Base-by-base conservation (phyloP, 768 basidiomycete genomes). In the Leccinum olivaceopallidum region DNA sequence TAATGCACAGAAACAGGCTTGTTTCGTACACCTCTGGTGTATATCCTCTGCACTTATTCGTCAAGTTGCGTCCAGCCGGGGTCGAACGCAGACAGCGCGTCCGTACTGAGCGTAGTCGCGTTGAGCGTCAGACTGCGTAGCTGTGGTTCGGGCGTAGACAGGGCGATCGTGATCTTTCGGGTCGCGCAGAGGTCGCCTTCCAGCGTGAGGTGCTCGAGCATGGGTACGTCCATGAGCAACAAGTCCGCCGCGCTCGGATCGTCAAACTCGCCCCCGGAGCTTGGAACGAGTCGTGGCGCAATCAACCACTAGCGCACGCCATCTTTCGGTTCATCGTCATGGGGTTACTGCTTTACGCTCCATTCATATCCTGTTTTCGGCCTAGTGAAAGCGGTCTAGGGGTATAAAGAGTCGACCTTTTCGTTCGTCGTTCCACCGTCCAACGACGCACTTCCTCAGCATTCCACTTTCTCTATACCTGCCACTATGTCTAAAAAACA, bases 161-260 rank as follows among this genome's bases (percentile, higher is more conserved):
- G 67, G 30, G 47, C 34, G 26, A 69, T 42, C 18, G 51, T 22
- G 26, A 69, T 58, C 26, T 51, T 58, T n/a, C 53, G 60, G 4
- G 49, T 32, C 6, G 30, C 47, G 44, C 42, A n/a, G 18, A 67
- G 30, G 13, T 67, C 60, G 2, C 57, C 59, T 4, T 63, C 61
- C 26, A 63, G 53, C 5, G 67, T 55, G 42, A 69, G 60, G 20
- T 69, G 51, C 39, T 69, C 53, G 28, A 69, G 60, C 14, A 68
- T 39, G 34, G 64, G 70, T 0, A 63, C n/a, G 6, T 71, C 56
- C 50, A 51, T 48, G 53, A 71, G 64, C 47, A 71, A 13, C 26
- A 63, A 18, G 7, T 63, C 60, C 2, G 57, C 59, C n/a, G 58
- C 56, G 16, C 55, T 61, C 5, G 42, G 60, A 3, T 63, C 64